Evolutionary conservation across 2,329 filamentous ascomycete genomes (phyloP), one percentile per base, ranked within the genome.

Genomic region (Microdochium trichocladiopsis): DNA sequence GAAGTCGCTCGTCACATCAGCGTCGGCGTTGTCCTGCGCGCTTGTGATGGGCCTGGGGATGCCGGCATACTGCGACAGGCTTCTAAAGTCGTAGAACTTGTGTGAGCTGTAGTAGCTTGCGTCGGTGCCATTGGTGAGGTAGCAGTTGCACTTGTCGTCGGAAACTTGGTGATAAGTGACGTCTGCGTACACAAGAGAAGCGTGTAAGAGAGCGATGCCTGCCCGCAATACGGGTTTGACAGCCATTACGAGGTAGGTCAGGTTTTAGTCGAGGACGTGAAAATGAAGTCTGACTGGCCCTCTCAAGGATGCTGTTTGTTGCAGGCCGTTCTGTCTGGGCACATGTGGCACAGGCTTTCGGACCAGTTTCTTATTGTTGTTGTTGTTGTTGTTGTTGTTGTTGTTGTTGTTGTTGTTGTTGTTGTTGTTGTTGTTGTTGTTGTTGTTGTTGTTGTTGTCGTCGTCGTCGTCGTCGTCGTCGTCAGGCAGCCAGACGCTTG

Each of bases 71-170:
- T 72, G 57, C 2, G 62, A 43, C 21, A 76, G 69, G 37, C 62
- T 63, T 47, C 76, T 67, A 56, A 78, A 80, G 61, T 80, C 77
- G 57, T 74, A 76, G 64, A 80, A 79, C 36, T 63, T 58, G 60
- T 77, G 77, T 18, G 67, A 63, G 18, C 67, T 63, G 58, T 74
- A 79, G 63, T 72, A 79, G 43, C 61, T 60, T 23, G 68, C 61
- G 45, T 66, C 67, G 12, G 69, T 71, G 47, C 68, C 72, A 57
- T 79, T 77, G 58, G 72, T 76, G 49, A 74, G 61, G 57, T 70
- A 80, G 60, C 77, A 79, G 52, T 67, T 66, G 61, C 77, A 80
- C 54, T 56, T 25, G 31, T 55, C 52, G 48, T 59, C 59, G 49
- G 50, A 58, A 21, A 62, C 56, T 51, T 63, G 56, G n/a, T 57